Base-by-base conservation (phyloP, 2,329 filamentous ascomycete genomes). In the Chaetomiaceae sp. region DNA sequence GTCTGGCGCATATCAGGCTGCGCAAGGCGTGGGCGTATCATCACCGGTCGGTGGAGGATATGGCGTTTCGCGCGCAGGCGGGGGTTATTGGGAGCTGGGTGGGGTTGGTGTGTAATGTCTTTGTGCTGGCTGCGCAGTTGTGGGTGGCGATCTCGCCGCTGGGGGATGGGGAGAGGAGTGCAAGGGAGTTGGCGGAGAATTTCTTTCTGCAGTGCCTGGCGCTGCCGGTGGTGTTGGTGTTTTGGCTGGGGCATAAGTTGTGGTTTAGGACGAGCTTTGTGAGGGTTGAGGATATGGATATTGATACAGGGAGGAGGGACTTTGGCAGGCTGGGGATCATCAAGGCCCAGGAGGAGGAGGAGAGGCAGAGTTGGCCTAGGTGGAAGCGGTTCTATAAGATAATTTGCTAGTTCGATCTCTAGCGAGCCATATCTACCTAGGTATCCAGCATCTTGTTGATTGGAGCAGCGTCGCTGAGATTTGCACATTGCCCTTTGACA, bases 1-100 rank as follows among this genome's bases (percentile, higher is more conserved):
- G 83, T 62, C 69, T 85, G 3, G 76, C 82, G 2, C 85, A 88
- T 62, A 86, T 88, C 64, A 82, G 85, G 19, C 87, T 88, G 75
- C 82, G 85, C 33, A 63, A 68, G 2, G 85, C 83, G 0, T 88
- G 84, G 85, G 73, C 71, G 23, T 68, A 74, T 25, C 76, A 84
- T 37, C 81, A 83, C n/a, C 82, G 83, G 66, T 79, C 75, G 2
- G 66, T 85, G 1, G 79, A 84, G 38, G 85, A 89, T 68, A 79
- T 90, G 14, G 81, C 85, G 0, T 89, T 86, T 72, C 68, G 74
- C 47, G 81, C 83, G 2, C 71, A 81, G 37, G 74, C 76, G 33
- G 87, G 86, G 36, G 73, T 87, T 3, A 72, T 70, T 7, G 86
- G 86, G 17, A 88, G 83, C 1, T 88, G 76, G 70, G 39, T 88